phyloP scores from a whole-genome alignment of 768 basidiomycete genomes.

The Trametes elegans region DNA sequence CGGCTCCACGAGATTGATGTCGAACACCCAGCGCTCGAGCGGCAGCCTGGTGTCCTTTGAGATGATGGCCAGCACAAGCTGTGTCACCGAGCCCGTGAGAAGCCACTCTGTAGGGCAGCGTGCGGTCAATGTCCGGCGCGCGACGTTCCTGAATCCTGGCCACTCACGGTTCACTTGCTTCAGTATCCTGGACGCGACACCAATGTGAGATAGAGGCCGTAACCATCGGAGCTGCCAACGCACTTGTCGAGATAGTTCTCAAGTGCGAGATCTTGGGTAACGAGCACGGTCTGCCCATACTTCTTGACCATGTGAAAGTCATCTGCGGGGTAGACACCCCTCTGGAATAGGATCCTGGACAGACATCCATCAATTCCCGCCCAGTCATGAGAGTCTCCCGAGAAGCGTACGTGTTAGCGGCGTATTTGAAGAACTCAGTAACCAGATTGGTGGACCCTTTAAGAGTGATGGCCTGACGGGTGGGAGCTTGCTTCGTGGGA shows the following conservation, averaged over 20 bases:
- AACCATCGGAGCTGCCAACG: slow-evolving; percentile 12
- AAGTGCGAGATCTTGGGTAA: slow-evolving; percentile 89
- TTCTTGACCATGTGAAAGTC: slow-evolving; percentile 99
- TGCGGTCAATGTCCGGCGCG: slow-evolving; percentile 8
- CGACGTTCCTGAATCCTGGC: neutral
- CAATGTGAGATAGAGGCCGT: neutral
- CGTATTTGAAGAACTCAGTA: slow-evolving; percentile 99
- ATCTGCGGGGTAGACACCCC: slow-evolving; percentile 95
- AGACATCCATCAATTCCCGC: neutral
- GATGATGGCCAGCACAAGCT: slow-evolving; percentile 93
- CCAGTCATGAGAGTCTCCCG: slow-evolving; percentile 4
- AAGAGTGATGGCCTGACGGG: slow-evolving; percentile 83
- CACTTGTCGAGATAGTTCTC: slow-evolving; percentile 91
- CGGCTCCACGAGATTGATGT: slow-evolving; percentile 80
- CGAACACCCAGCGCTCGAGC: slow-evolving; percentile 98
- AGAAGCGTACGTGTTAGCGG: slow-evolving; percentile 86
- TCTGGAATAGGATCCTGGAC: slow-evolving; percentile 87
- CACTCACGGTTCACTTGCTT: slow-evolving; percentile 86
- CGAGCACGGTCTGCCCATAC: slow-evolving; percentile 93
- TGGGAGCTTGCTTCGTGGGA: slow-evolving; percentile 43
- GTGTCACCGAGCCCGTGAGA: slow-evolving; percentile 85
- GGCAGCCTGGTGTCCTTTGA: slow-evolving; percentile 90
- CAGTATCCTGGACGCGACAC: slow-evolving; percentile 59
- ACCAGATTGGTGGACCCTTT: slow-evolving; percentile 93
- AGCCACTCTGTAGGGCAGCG: slow-evolving; percentile 74